Evolutionary conservation across 2,329 filamentous ascomycete species (phyloP).

Genomic region (Reticulascus tulasneorum): DNA sequence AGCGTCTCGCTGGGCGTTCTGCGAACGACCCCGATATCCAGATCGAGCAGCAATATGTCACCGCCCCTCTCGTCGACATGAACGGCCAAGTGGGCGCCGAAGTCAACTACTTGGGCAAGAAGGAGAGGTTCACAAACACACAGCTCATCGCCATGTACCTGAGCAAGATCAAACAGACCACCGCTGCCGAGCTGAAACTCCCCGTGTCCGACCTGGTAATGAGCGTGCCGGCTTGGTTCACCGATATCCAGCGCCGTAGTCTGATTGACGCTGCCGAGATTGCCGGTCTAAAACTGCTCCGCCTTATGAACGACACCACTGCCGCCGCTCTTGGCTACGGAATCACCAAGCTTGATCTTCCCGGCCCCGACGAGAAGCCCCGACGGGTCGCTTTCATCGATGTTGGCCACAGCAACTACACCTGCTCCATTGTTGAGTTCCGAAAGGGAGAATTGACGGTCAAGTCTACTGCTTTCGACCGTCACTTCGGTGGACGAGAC

Average conservation of each 20-base stretch:
- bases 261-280: slow-evolving; percentile 91
- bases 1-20: slow-evolving; percentile 84
- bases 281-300: slow-evolving; percentile 85
- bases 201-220: slow-evolving; percentile 91
- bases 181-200: slow-evolving; percentile 80
- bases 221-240: slow-evolving; percentile 96
- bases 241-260: slow-evolving; percentile 83
- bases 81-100: slow-evolving; percentile 94
- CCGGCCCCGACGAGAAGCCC: slow-evolving; percentile 83
- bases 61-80: slow-evolving; percentile 80
- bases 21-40: slow-evolving; percentile 88
- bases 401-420: slow-evolving; percentile 95
- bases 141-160: slow-evolving; percentile 95
- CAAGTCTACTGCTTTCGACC: slow-evolving; percentile 87
- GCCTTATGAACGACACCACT: slow-evolving; percentile 97
- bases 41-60: slow-evolving; percentile 88
- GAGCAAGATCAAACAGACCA: slow-evolving; percentile 88
- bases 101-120: slow-evolving; percentile 89
- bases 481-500: slow-evolving; percentile 95
- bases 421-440: slow-evolving; percentile 91
- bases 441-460: slow-evolving; percentile 93
- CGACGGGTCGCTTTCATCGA: slow-evolving; percentile 89
- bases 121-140: slow-evolving; percentile 90
- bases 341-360: slow-evolving; percentile 96
- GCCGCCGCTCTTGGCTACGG: slow-evolving; percentile 94